Conservation (phyloP, 2,329 filamentous ascomycete genomes). For the Nigrospora sphaerica region DNA sequence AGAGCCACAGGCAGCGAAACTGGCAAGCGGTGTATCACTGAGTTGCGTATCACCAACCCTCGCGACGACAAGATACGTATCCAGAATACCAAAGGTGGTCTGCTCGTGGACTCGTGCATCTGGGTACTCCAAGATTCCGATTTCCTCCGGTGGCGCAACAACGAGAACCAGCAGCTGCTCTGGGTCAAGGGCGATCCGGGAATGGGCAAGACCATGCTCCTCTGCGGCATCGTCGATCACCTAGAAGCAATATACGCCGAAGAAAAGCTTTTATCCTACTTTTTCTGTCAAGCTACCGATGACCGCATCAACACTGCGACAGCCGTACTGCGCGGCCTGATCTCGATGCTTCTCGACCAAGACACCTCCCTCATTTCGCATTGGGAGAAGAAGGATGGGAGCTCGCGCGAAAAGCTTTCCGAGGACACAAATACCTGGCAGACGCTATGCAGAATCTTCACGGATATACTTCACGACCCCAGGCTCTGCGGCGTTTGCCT, state of each 20-base stretch:
- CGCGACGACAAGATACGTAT: too few species aligned
- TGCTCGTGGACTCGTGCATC: conserved; percentile 20
- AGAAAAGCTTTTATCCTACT: too few species aligned
- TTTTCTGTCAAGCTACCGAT: too few species aligned
- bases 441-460: conserved; percentile 29
- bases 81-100: too few species aligned
- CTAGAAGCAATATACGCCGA: too few species aligned
- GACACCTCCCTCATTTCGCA: conserved; percentile 24
- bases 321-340: too few species aligned
- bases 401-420: conserved; percentile 23
- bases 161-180: conserved; percentile 9
- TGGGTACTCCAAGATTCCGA: conserved; percentile 23
- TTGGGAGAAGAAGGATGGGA: conserved; percentile 23
- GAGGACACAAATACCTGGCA: conserved; percentile 29
- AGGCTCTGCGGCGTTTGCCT: conserved; percentile 22
- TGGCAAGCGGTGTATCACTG: conserved; percentile 4
- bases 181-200: too few species aligned
- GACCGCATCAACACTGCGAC: too few species aligned
- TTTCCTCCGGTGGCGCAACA: conserved; percentile 17
- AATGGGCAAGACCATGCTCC: too few species aligned
- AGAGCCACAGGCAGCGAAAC: not conserved
- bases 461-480: conserved; percentile 29
- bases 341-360: too few species aligned
- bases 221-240: too few species aligned
- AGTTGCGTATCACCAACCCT: too few species aligned